Conservation (phyloP, 192 early-diverging fungal species). For the Dissophora globulifera region DNA sequence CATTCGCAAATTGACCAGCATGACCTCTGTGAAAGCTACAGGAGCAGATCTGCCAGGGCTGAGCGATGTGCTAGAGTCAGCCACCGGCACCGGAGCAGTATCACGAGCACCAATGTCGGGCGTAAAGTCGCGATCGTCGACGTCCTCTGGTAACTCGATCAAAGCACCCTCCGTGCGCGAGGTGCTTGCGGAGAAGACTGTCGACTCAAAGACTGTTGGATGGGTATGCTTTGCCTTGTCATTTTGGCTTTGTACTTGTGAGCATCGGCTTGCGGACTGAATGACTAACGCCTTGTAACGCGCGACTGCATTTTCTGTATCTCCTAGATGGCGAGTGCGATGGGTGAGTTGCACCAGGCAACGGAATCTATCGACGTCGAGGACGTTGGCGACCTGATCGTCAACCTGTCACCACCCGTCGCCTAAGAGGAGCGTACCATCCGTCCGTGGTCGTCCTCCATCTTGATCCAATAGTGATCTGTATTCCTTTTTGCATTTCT, state of each 20-base stretch:
- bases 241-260: neutral
- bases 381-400: conserved; percentile 46
- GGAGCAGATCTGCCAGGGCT: conserved; percentile 9
- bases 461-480: no score
- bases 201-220: conserved; percentile 37
- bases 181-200: conserved; percentile 44
- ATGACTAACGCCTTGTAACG: no score
- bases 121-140: conserved; percentile 9
- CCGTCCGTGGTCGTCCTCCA: no score
- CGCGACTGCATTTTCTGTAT: no score
- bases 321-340: conserved; percentile 42
- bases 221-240: conserved; percentile 25
- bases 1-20: conserved; percentile 38
- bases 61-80: conserved; percentile 11
- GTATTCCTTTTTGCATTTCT: neutral
- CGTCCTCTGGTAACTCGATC: conserved; percentile 37
- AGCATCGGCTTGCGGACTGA: neutral
- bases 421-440: no score
- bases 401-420: conserved; percentile 36
- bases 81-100: neutral
- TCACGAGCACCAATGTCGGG: neutral
- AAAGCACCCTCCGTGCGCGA: conserved; percentile 52
- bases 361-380: conserved; percentile 51
- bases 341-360: conserved; percentile 49
- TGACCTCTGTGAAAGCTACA: conserved; percentile 38